Evolutionary conservation across 495 filamentous ascomycete species (phyloP), one percentile per base, ranked within the genome.

Genomic region (Penicillium diatomitis): DNA sequence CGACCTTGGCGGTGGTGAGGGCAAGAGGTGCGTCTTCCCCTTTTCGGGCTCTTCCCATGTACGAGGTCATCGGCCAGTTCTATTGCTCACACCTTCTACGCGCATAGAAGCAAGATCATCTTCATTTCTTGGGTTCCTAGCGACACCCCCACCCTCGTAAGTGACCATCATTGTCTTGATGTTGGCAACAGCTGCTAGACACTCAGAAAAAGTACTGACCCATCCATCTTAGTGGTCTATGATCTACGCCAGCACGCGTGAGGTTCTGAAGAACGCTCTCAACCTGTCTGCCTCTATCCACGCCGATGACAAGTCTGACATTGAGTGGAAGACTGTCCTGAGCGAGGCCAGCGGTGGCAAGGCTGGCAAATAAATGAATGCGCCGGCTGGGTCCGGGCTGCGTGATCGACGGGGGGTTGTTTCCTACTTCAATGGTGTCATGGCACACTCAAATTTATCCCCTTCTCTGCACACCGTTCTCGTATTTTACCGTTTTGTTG

Each of bases 211-310:
- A 2, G 20, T 43, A 47, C 68, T 72, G 46, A 72, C 52, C 31
- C 8, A 45, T 27, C 8, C 41, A 2, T 44, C 5, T 20, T 38
- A 74, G 71, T 69, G 60, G 67, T 69, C 88, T 71, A 97, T 96
- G 94, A 79, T 95, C 57, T 97, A 96, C 82, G 88, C 91, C 63
- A 88, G 88, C 46, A 97, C 91, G 63, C 94, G 94, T 69, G 89
- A 95, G 58, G 81, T 81, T 49, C 76, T 98, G 56, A 96, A 94
- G 77, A 85, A 84, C 64, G 73, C 92, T 30, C 80, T 98, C 48
- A 86, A 80, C 66, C 68, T 96, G 53, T 79, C 79, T 47, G 71
- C 73, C 59, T 90, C 94, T 62, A 79, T 96, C 58, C 94, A 98
- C 75, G 92, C 89, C 70, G 95, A 95, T 69, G 88, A 95, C 66